Conservation (phyloP, 441 rosid genomes). For the Pelargonium myrrhifolium region DNA sequence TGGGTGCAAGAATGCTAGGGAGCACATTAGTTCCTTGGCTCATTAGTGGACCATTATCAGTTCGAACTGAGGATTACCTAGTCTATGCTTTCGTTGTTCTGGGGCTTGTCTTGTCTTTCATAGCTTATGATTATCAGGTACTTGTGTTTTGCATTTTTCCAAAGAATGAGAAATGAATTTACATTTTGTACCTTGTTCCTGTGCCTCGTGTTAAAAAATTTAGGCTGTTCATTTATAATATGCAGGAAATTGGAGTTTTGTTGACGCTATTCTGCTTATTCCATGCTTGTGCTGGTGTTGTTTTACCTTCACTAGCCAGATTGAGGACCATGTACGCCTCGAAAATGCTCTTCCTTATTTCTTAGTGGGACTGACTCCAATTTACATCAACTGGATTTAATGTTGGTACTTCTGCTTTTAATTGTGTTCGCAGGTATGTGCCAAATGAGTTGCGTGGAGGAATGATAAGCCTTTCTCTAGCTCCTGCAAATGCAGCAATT, state of each 20-base stretch:
- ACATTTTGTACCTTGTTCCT: constrained; percentile 10
- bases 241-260: constrained; percentile 77
- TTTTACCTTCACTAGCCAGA: constrained; percentile 78
- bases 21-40: constrained; percentile 85
- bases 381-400: constrained; percentile 12
- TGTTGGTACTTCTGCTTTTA: constrained; percentile 15
- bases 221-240: constrained; percentile 13
- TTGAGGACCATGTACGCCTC: constrained; percentile 72
- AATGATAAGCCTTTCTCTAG: constrained; percentile 80
- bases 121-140: constrained; percentile 98
- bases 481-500: constrained; percentile 71
- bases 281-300: constrained; percentile 63
- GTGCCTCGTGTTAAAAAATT: constrained; percentile 8
- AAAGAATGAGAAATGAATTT: neutral
- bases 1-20: constrained; percentile 94
- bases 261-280: constrained; percentile 69
- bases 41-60: constrained; percentile 49
- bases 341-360: constrained; percentile 3
- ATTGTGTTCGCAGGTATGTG: constrained; percentile 52
- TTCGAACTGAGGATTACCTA: constrained; percentile 76
- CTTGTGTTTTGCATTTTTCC: constrained; percentile 14
- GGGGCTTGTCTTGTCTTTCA: constrained; percentile 56
- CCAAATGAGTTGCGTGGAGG: constrained; percentile 94
- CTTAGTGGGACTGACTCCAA: constrained; percentile 8
- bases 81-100: constrained; percentile 45